Conservation (phyloP, 2,329 filamentous ascomycete genomes). For the Diaporthe sp. region DNA sequence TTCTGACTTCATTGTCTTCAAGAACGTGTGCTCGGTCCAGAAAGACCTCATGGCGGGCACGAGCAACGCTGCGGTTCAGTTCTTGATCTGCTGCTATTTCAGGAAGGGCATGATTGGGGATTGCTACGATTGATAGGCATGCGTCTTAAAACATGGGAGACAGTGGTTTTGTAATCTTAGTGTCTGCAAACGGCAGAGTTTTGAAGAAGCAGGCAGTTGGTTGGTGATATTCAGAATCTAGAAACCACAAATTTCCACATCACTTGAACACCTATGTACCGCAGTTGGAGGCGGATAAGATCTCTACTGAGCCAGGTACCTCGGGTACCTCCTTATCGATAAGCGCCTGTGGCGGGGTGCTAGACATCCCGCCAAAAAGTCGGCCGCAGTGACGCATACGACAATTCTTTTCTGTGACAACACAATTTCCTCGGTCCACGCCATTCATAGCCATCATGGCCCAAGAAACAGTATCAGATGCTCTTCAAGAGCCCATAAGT, state of each 20-base stretch:
- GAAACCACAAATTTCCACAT: too few species aligned
- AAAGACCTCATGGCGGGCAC: background rate
- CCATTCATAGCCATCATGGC: constrained; percentile 7
- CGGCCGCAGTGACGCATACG: constrained; percentile 2
- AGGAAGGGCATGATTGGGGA: background rate
- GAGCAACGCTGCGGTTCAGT: background rate
- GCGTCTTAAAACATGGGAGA: background rate
- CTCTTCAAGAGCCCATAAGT: constrained; percentile 24
- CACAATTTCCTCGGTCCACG: background rate
- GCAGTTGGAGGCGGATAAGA: too few species aligned
- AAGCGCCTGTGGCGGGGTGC: constrained; percentile 7
- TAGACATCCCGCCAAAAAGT: constrained; percentile 31
- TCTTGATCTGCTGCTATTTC: constrained; percentile 22
- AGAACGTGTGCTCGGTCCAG: background rate
- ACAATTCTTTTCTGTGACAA: background rate
- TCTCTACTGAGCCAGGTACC: background rate
- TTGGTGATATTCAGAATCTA: background rate
- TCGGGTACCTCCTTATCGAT: constrained; percentile 14
- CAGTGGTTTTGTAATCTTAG: too few species aligned
- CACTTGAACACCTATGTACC: too few species aligned
- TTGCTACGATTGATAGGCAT: background rate
- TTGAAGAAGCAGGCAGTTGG: too few species aligned
- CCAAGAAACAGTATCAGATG: constrained; percentile 11
- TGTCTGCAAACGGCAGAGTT: fast-evolving
- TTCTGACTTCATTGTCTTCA: background rate